Evolutionary conservation across 768 basidiomycete species (phyloP), one percentile per base, ranked within the genome.

Genomic region (Chlorophyllum brunneum): DNA sequence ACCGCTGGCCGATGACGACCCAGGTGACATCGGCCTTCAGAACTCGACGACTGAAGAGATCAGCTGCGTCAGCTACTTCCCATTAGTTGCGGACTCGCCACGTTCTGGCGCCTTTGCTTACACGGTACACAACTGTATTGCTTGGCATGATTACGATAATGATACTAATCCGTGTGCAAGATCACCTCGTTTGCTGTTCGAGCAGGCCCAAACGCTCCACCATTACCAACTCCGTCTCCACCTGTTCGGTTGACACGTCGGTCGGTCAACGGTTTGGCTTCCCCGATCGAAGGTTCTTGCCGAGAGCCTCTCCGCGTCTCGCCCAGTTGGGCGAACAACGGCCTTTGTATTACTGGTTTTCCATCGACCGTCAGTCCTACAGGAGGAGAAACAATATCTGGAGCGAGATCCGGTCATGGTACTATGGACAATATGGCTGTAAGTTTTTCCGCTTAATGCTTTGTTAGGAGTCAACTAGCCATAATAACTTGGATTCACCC

Each of bases 321-420:
- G 13, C 41, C 39, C 2, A 43, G 40, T 13, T 51, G 49, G 49
- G 15, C 41, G 3, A 42, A 4, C 26, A 41, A 34, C 23, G 49
- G 49, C 11, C 49, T 43, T 23, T 36, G 49, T 11, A 51, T 51
- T 8, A 20, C 29, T n/a, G 49, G 49, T 8, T 42, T 51, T 15
- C 23, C 18, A 6, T 27, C 46, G 15, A 4, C 23, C 42, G 42
- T 29, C 42, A 13, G 31, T 31, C 31, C 7, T 45, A 27, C 15
- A 10, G 43, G 13, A n/a, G 16, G 11, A 16, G 16, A 16, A 16
- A 36, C 18, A 10, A n/a, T 23, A 29, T 9, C 38, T 1, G 16
- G 10, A 11, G 10, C 24, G 13, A 40, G 27, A 15, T 5, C 27
- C 7, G n/a, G 27, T 30, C 8, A 31, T 31, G 11, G 2, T 16